Evolutionary conservation across 2,329 filamentous ascomycete species (phyloP).

Genomic region (Lecanicillium sp.): DNA sequence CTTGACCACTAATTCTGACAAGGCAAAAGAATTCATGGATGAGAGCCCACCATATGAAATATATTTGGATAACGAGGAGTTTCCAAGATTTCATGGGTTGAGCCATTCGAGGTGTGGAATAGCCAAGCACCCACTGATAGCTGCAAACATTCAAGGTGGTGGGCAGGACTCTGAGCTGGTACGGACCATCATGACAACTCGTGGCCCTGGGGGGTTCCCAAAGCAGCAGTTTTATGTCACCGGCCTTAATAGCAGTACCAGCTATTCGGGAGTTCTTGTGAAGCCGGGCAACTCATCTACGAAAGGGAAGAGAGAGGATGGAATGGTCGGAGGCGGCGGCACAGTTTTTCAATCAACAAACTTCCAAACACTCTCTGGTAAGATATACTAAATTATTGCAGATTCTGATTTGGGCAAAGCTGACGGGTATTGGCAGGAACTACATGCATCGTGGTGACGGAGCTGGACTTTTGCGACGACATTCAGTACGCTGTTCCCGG

Average conservation of each 20-base stretch:
- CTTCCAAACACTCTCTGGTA: slow-evolving; percentile 76
- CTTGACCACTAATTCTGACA: slow-evolving; percentile 50
- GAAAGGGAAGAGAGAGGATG: slow-evolving; percentile 27
- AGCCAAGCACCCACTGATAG: slow-evolving; percentile 55
- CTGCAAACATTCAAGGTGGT: slow-evolving; percentile 40
- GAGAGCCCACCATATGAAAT: slow-evolving; percentile 60
- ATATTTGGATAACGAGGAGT: slow-evolving; percentile 61
- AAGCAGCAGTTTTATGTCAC: slow-evolving; percentile 85
- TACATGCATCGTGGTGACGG: slow-evolving; percentile 79
- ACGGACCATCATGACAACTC: slow-evolving; percentile 59
- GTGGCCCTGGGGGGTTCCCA: slow-evolving; percentile 57
- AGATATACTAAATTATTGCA: slow-evolving; percentile 18
- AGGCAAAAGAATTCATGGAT: slow-evolving; percentile 47
- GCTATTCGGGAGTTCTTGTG: slow-evolving; percentile 68
- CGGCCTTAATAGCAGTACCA: slow-evolving; percentile 62
- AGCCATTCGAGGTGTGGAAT: slow-evolving; percentile 79
- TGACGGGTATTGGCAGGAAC: slow-evolving; percentile 40
- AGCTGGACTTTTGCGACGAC: slow-evolving; percentile 81
- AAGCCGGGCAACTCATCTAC: slow-evolving; percentile 45
- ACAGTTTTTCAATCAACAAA: slow-evolving; percentile 62
- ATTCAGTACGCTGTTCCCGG: slow-evolving; percentile 88
- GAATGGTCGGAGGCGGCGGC: slow-evolving; percentile 61
- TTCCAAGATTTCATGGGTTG: slow-evolving; percentile 58
- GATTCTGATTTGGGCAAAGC: background rate
- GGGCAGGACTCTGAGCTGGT: slow-evolving; percentile 40